Percentiles rank a stretch among this genome's conserved stretches.
Evolutionary conservation across 306 rosid species (phyloP).

Genomic region (Alnus glutinosa): DNA sequence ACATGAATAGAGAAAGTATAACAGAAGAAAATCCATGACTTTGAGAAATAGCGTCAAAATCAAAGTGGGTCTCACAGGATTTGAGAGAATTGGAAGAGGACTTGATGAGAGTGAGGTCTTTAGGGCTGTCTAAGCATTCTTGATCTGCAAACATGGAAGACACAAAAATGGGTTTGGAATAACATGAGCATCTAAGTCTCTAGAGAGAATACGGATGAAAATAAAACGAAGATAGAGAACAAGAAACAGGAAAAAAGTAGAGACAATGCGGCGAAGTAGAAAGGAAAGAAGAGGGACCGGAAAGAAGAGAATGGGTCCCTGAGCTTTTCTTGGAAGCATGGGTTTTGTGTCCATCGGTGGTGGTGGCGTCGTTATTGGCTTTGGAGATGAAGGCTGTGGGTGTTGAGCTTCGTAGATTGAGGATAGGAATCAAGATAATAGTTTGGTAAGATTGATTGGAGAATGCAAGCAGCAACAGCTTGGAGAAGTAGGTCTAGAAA

Average conservation of each 20-base stretch:
- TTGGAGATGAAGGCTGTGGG: constrained; percentile 26
- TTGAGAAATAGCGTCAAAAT: constrained; percentile 56
- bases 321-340: constrained; percentile 13
- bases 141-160: constrained; percentile 79
- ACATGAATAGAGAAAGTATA: constrained; percentile 73
- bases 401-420: constrained; percentile 23
- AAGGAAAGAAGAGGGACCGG: constrained; percentile 41
- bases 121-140: constrained; percentile 74
- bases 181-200: constrained; percentile 17
- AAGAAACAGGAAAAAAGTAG: constrained; percentile 37
- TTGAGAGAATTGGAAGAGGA: constrained; percentile 54
- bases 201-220: constrained; percentile 8
- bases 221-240: constrained; percentile 5
- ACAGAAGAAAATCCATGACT: constrained; percentile 61
- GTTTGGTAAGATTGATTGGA: constrained; percentile 33
- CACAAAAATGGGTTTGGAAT: constrained; percentile 85
- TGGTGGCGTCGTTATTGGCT: constrained; percentile 9
- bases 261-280: constrained; percentile 69
- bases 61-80: constrained; percentile 45
- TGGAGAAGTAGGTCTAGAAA: constrained; percentile 51
- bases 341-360: not conserved
- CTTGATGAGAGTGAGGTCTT: constrained; percentile 71
- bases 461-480: constrained; percentile 45
- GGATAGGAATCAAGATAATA: constrained; percentile 9
- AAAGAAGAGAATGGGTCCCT: constrained; percentile 31